Conservation (phyloP, 306 rosid genomes). For the Vigna unguiculata region DNA sequence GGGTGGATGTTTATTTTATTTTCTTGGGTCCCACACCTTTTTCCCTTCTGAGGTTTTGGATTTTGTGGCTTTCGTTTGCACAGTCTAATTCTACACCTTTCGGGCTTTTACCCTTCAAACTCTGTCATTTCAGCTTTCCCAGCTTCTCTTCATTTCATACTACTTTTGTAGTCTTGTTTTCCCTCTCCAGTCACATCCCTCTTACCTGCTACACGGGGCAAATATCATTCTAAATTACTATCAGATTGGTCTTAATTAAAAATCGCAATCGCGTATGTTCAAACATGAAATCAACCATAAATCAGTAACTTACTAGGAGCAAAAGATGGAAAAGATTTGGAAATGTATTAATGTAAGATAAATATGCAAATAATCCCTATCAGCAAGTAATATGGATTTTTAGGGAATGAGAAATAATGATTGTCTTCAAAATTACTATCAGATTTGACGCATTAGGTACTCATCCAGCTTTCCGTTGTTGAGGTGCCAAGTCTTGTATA, state of each 20-base stretch:
- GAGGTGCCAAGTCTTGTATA: no score
- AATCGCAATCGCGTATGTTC: neutral
- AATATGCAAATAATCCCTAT: neutral
- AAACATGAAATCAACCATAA: neutral
- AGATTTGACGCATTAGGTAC: no score
- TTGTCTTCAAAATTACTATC: neutral
- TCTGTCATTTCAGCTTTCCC: conserved; percentile 37
- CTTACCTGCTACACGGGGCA: neutral
- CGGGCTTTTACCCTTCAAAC: conserved; percentile 23
- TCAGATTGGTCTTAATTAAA: neutral
- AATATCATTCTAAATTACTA: no score
- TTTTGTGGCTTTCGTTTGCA: conserved; percentile 35
- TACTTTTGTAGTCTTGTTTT: neutral
- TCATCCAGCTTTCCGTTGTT: no score
- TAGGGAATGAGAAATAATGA: neutral
- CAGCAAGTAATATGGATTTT: neutral
- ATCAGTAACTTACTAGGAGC: neutral
- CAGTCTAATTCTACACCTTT: conserved; percentile 45
- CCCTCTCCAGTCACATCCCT: neutral
- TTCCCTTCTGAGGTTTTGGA: conserved; percentile 39
- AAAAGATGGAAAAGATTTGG: neutral
- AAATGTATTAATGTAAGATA: neutral
- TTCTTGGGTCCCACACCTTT: conserved; percentile 3
- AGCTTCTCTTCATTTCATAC: neutral
- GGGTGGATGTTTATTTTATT: neutral